Base-by-base conservation (phyloP, 108 stramenopile genomes). In the Cyclotella kingstonii region DNA sequence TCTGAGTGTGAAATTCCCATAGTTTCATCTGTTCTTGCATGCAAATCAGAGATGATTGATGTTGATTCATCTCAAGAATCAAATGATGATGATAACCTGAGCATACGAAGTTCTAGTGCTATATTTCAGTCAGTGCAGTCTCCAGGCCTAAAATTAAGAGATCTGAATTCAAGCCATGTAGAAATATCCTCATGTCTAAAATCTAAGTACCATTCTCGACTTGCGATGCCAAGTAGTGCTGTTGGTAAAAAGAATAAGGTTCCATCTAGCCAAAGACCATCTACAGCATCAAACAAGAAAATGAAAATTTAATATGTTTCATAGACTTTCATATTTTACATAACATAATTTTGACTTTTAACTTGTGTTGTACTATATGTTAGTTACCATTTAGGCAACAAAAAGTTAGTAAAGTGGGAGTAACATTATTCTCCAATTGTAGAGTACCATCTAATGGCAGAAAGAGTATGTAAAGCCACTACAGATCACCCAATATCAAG, bases 71-170 rank as follows among this genome's bases (percentile, higher is more conserved):
- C 73, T 2, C 64, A 65, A 35, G 63, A 58, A 22, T 53, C 49
- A 19, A 45, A 56, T 18, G 70, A 71, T 23, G 73, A 74, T 45
- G 73, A 74, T 22, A 66, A 47, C 31, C 29, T 42, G 36, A 74
- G 73, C 34, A 54, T 34, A 36, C 45, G 53, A 29, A 74, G 73
- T 40, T 59, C 58, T 39, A 53, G 51, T 12, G 66, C 64, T 33
- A 33, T 53, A 7, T 59, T 64, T 4, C 23, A 28, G 2, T 62
- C 65, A 28, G 22, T 54, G 17, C 59, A 43, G 12, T 70, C 59
- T 6, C 64, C 64, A 14, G 48, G 60, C 6, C 23, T 62, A 21
- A 48, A 49, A 40, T 35, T 23, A 14, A 48, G 60, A 25, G 60
- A 62, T 28, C 35, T 62, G 25, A 62, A 62, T 27, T 21, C 38